Percentiles rank a stretch among this genome's conserved stretches.
Conservation (phyloP, 805 yeast species). For the Spathaspora girioi region DNA sequence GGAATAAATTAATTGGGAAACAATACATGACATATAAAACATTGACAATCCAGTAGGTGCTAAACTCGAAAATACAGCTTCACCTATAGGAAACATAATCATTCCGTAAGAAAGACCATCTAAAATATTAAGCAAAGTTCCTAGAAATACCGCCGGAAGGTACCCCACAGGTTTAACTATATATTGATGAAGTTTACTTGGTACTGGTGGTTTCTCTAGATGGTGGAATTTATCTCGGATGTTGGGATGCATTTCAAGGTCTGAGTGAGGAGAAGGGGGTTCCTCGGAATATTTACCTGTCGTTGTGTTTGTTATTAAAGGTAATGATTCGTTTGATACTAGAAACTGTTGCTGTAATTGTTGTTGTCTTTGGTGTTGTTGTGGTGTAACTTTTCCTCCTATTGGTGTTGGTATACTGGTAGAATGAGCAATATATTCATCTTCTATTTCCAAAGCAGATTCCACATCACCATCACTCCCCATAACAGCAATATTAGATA, state of each 20-base stretch:
- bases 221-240: not conserved
- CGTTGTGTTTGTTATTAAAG: not conserved
- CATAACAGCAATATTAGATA: constrained; percentile 55
- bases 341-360: not conserved
- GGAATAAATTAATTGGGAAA: constrained; percentile 84
- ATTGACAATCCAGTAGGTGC: constrained; percentile 90
- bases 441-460: constrained; percentile 5
- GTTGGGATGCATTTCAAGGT: not conserved
- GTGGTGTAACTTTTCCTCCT: constrained; percentile 2
- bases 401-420: constrained; percentile 7
- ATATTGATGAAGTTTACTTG: constrained; percentile 11
- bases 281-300: not conserved
- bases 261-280: not conserved
- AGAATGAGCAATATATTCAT: constrained; percentile 3
- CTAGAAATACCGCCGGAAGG: constrained; percentile 81
- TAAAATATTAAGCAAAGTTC: constrained; percentile 77
- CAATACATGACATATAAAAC: constrained; percentile 90
- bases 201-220: constrained; percentile 6
- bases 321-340: not conserved
- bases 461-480: constrained; percentile 24
- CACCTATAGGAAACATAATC: constrained; percentile 93
- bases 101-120: constrained; percentile 96
- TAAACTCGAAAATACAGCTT: constrained; percentile 66
- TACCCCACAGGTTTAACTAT: constrained; percentile 41
- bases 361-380: not conserved